Evolutionary conservation across 139 green algal species (phyloP).

Genomic region (Eudorina sp.): DNA sequence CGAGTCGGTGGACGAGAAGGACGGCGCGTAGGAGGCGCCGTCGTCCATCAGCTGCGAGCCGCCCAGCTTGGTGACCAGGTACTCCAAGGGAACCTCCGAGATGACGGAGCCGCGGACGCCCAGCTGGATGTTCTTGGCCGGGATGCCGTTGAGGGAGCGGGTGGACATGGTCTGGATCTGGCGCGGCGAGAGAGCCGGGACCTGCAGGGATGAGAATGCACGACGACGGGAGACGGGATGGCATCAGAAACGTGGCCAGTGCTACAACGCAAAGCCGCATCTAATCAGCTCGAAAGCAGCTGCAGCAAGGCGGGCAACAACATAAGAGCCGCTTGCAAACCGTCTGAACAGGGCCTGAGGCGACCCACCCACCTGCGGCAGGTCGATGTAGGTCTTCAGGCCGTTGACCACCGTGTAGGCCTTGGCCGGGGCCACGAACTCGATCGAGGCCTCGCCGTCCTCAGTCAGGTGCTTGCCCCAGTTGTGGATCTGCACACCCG

Average conservation of each 20-base stretch:
- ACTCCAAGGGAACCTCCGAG: conserved; percentile 46
- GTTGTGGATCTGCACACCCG: conserved; percentile 90
- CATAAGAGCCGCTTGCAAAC: too few relatives aligned
- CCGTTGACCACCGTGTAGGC: conserved; percentile 81
- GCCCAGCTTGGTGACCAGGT: conserved; percentile 53
- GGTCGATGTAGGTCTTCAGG: conserved; percentile 76
- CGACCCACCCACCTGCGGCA: conserved; percentile 68
- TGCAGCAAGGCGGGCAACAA: too few relatives aligned
- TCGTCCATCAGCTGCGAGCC: conserved; percentile 35
- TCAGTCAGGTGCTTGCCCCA: conserved; percentile 67
- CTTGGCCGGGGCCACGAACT: conserved; percentile 78
- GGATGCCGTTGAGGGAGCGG: conserved; percentile 35
- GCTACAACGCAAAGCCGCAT: too few relatives aligned
- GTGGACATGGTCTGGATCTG: conserved; percentile 45
- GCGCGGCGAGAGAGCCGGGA: conserved; percentile 40
- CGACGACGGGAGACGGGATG: too few relatives aligned
- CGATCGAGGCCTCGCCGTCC: conserved; percentile 72
- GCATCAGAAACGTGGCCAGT: too few relatives aligned
- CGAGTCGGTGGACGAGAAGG: neutral
- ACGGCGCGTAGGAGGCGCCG: conserved; percentile 28
- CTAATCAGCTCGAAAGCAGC: too few relatives aligned
- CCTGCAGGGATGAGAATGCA: too few relatives aligned
- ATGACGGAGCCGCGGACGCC: conserved; percentile 39
- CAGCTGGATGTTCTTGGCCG: conserved; percentile 17
- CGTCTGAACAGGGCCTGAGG: neutral